Evolutionary conservation across 257 asterid genomes (phyloP).

Genomic region (Paraleonurus japonicus): DNA sequence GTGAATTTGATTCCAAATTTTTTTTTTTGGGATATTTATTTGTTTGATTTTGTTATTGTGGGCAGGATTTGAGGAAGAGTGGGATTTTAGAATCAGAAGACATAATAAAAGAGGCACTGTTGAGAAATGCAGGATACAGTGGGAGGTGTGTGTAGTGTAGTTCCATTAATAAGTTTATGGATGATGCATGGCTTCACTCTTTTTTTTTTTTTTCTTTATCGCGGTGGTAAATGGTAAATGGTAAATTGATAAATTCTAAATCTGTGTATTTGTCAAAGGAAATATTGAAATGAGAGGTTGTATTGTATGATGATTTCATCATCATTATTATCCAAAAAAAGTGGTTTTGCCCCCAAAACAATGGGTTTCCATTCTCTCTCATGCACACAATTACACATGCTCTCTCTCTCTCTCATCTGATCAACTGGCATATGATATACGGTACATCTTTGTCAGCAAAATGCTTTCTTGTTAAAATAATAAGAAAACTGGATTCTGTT

Average conservation of each 20-base stretch:
- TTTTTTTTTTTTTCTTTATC: not conserved
- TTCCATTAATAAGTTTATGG: not conserved
- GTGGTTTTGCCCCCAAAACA: constrained; percentile 7
- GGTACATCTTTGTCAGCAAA: not conserved
- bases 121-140: constrained; percentile 71
- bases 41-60: not conserved
- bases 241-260: not conserved
- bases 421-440: not conserved
- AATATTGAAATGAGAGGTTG: constrained; percentile 4
- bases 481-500: too few species aligned
- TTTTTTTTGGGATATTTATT: not conserved
- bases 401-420: not conserved
- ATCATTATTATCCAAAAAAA: constrained; percentile 17
- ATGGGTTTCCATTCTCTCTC: not conserved
- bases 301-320: constrained; percentile 4
- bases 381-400: not conserved
- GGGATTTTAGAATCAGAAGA: constrained; percentile 48
- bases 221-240: not conserved
- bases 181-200: not conserved
- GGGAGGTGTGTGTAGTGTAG: constrained; percentile 47
- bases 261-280: not conserved
- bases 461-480: not conserved
- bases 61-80: constrained; percentile 52
- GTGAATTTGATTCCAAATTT: too few species aligned
- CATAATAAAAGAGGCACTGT: constrained; percentile 59